Base-by-base conservation (phyloP, 1,139 yeast genomes). In the Blastobotrys arbuscula region DNA sequence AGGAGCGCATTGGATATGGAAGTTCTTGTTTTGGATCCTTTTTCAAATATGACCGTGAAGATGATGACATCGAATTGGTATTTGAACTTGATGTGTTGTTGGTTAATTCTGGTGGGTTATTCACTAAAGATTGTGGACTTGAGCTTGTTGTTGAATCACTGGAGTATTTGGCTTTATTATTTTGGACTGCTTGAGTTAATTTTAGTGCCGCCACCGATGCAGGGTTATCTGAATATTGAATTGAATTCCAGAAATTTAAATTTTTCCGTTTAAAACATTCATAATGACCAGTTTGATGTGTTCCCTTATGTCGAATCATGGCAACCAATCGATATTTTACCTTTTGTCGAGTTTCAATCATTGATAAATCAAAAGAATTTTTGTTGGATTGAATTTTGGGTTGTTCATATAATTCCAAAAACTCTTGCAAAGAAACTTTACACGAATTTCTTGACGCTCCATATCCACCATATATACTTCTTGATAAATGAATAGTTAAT, bases 201-300 rank as follows among this genome's bases (percentile, higher is more conserved):
- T 39, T 19, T 18, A 39, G 7, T 12, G 42, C 42, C 7, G 42
- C 42, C 42, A 39, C 7, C 10, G 42, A 13, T 7, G 42, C 31
- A 24, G 26, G 42, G 13, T 39, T 30, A 18, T 16, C 23, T 9
- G 3, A 4, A 18, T 6, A 19, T n/a, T 34, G 38, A 34, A 34
- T 34, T 24, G 6, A 12, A 28, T 46, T 38, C 66, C 66, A 63
- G 55, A 58, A 59, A 3, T 44, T 52, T 47, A 59, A 49, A 46
- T 59, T 58, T 55, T 64, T 64, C 20, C 69, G 61, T 15, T 70
- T 59, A 45, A 61, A 64, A 45, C 70, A 65, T 48, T 68, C 71
- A 52, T 60, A 92, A 63, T 92, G 98, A 0, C 97, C 98, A 43
- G 82, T 80, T 18, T 84, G 77, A 65, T 92, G 97, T 0, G 94